These are phyloP conservation scores for Hyaloscypha finlandica DNA, from an alignment of 495 filamentous ascomycete genomes.

Conservation along the genomic window DNA sequence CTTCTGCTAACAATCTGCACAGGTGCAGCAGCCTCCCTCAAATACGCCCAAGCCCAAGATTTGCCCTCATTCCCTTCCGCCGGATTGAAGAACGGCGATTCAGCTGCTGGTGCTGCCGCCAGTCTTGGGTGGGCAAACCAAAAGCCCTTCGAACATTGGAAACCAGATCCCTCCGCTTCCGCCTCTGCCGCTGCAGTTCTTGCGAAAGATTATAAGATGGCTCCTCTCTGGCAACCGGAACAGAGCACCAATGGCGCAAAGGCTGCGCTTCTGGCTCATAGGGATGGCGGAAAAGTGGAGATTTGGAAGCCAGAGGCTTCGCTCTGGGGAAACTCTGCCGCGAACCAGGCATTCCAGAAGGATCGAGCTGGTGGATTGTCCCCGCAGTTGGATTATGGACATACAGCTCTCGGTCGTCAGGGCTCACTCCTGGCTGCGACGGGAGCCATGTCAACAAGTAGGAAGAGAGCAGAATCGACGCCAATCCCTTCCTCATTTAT, in stretches of 20 bases:
- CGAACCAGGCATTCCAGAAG: conserved; percentile 52
- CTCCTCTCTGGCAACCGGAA: conserved; percentile 54
- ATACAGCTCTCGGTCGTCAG: conserved; percentile 49
- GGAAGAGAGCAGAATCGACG: conserved; percentile 67
- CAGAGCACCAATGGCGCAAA: conserved; percentile 64
- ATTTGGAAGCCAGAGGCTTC: conserved; percentile 49
- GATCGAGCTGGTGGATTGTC: conserved; percentile 20
- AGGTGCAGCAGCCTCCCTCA: conserved; percentile 64
- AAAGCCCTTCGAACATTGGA: conserved; percentile 62
- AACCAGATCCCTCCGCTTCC: conserved; percentile 57
- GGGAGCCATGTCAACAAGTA: conserved; percentile 63
- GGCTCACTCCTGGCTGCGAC: conserved; percentile 72
- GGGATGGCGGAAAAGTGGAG: conserved; percentile 57
- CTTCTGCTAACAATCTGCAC: conserved; percentile 4
- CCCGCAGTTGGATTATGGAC: conserved; percentile 43
- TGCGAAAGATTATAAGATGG: conserved; percentile 67
- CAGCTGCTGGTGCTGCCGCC: conserved; percentile 74
- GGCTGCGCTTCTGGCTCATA: conserved; percentile 70
- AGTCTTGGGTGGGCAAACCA: conserved; percentile 70
- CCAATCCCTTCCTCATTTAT: conserved; percentile 45
- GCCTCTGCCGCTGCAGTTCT: conserved; percentile 69
- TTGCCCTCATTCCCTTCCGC: conserved; percentile 66
- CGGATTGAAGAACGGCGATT: conserved; percentile 61
- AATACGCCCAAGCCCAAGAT: conserved; percentile 66
- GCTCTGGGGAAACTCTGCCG: conserved; percentile 58